Conservation (phyloP, 192 early-diverging fungal species). For the Linnemannia hyalina region DNA sequence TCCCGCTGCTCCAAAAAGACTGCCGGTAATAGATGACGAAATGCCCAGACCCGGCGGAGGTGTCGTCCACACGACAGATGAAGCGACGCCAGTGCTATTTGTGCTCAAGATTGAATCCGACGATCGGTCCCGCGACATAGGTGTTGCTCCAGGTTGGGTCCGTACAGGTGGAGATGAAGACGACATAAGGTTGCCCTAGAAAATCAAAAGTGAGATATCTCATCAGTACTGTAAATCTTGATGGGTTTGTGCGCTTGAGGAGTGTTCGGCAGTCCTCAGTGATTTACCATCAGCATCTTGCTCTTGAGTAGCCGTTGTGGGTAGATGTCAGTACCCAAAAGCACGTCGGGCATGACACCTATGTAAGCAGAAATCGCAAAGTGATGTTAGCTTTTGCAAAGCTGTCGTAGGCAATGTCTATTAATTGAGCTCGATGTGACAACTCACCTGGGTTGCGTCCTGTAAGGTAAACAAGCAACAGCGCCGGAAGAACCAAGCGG, state of each 20-base stretch:
- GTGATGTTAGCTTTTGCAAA: not conserved
- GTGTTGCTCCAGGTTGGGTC: not conserved
- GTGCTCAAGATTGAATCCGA: slow-evolving; percentile 34
- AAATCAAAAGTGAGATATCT: not conserved
- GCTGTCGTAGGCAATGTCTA: not conserved
- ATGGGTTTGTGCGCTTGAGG: too few relatives aligned
- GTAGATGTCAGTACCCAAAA: slow-evolving; percentile 55
- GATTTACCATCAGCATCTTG: slow-evolving; percentile 43
- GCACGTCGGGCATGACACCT: slow-evolving; percentile 56
- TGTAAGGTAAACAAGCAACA: slow-evolving; percentile 53
- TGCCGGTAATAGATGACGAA: slow-evolving; percentile 1
- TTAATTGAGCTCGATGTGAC: not conserved
- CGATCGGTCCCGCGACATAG: slow-evolving; percentile 36
- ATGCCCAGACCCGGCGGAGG: slow-evolving; percentile 2
- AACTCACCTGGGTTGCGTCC: slow-evolving; percentile 48
- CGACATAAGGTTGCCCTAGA: slow-evolving; percentile 49
- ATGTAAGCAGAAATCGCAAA: not conserved
- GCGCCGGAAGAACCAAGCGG: slow-evolving; percentile 44
- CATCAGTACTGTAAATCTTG: not conserved
- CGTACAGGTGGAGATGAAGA: slow-evolving; percentile 6
- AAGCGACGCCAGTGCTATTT: not conserved
- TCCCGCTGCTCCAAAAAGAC: slow-evolving; percentile 41
- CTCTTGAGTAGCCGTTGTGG: slow-evolving; percentile 57
- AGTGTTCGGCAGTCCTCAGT: not conserved
- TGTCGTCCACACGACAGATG: not conserved